Evolutionary conservation across 768 basidiomycete species (phyloP), one percentile per base, ranked within the genome.

Genomic region (Trametes meyenii): DNA sequence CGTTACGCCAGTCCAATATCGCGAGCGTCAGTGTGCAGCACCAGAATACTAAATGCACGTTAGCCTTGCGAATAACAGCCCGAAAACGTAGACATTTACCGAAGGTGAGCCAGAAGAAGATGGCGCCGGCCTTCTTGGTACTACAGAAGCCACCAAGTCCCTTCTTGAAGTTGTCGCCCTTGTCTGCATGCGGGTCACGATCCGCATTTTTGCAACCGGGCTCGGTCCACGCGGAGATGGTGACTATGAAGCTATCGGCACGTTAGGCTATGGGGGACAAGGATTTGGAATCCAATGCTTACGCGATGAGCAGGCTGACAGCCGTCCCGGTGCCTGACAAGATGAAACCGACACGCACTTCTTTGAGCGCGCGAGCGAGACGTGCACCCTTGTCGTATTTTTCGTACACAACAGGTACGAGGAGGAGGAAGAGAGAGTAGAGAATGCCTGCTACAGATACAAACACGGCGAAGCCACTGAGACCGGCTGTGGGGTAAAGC

Each of bases 71-170:
- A 13, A 48, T 29, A 19, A 53, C 3, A 51, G 8, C 50, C 17
- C 11, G 17, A 52, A 21, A 10, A 16, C 38, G 51, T 6, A 21
- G 23, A 29, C 12, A 78, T 86, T 49, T 66, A 92, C 92, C 80
- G 56, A 92, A 91, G 1, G 85, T 79, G 10, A 94, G 72, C 95
- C 94, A 96, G 72, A 95, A 89, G 75, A 98, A 97, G 48, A 96
- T 84, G 5, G 85, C 85, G 0, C 84, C 92, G 2, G 95, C 95
- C 68, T 93, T 94, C 77, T 97, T 98, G 7, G 95, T 96, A 64
- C 80, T 85, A 74, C 95, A 98, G 91, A 92, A 97, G 0, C 90
- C 85, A 3, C 81, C 75, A 2, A 98, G 78, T 19, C 78, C 92
- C 4, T 79, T 79, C 64, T 82, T 81, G 72, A 89, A 98, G 33